Conservation (phyloP, 768 basidiomycete species). For the Gloeophyllum trabeum region DNA sequence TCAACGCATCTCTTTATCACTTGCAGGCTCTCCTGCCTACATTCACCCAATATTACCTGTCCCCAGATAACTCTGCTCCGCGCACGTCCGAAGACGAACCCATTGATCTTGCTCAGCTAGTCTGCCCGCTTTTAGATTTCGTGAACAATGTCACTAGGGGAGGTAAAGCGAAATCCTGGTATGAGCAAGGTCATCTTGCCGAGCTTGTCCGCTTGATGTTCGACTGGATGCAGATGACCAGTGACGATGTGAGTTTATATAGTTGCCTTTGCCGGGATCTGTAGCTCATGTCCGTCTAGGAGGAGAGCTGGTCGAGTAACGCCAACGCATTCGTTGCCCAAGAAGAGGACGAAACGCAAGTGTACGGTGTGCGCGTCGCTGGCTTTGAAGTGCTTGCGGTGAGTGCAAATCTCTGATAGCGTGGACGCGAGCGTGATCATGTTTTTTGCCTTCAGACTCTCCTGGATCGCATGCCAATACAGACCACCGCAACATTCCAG, state of each 20-base stretch:
- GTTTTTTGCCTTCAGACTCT: constrained; percentile 30
- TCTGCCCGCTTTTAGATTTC: constrained; percentile 76
- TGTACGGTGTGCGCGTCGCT: constrained; percentile 74
- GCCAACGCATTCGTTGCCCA: constrained; percentile 90
- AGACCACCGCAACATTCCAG: constrained; percentile 44
- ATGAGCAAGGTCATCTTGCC: constrained; percentile 37
- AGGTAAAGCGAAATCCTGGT: constrained; percentile 55
- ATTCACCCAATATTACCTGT: constrained; percentile 53
- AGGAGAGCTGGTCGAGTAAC: constrained; percentile 83
- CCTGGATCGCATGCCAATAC: constrained; percentile 39
- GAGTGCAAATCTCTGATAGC: constrained; percentile 7
- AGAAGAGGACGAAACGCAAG: constrained; percentile 83
- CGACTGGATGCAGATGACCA: constrained; percentile 76
- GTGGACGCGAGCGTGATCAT: not conserved
- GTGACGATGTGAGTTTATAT: constrained; percentile 59
- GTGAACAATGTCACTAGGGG: constrained; percentile 53
- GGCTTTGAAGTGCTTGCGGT: constrained; percentile 80
- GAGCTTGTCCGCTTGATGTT: constrained; percentile 46
- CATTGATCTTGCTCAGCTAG: constrained; percentile 66
- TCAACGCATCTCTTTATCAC: constrained; percentile 47
- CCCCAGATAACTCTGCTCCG: constrained; percentile 42
- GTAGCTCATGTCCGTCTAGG: constrained; percentile 30
- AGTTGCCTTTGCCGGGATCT: not conserved
- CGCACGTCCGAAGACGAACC: constrained; percentile 64
- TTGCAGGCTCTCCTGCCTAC: constrained; percentile 46